Conservation (phyloP, 306 rosid species). For the Rosa chinensis region DNA sequence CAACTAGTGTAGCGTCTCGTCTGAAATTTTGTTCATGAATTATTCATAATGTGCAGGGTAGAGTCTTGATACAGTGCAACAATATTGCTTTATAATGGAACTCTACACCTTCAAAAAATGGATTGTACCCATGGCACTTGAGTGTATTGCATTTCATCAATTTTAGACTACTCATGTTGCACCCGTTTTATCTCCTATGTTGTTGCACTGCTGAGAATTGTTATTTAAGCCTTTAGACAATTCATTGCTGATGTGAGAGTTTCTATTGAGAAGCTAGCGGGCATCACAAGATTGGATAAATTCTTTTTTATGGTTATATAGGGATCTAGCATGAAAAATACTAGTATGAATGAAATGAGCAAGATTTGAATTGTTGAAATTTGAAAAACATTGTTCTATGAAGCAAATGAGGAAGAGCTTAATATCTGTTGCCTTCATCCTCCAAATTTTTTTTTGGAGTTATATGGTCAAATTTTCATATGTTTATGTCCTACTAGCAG, state of each 20-base stretch:
- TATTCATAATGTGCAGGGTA: not conserved
- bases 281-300: not conserved
- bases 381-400: not conserved
- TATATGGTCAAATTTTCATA: not conserved
- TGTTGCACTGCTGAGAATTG: not conserved
- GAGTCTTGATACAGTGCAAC: not conserved
- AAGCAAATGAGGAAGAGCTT: not conserved
- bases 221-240: not conserved
- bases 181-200: not conserved
- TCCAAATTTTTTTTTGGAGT: not conserved
- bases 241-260: not conserved
- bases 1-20: slow-evolving; percentile 2
- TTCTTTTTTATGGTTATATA: not conserved
- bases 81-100: not conserved
- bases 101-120: not conserved
- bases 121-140: not conserved
- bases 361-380: not conserved
- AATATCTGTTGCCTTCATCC: not conserved
- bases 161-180: not conserved
- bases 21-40: not conserved
- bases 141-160: not conserved
- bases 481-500: not conserved
- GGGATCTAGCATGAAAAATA: slow-evolving; percentile 2
- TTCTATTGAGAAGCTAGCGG: not conserved
- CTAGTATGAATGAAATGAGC: not conserved